Evolutionary conservation across 129 eudicot genomes (phyloP), one percentile per base, ranked within the genome.

Genomic region (Flaveria robusta): DNA sequence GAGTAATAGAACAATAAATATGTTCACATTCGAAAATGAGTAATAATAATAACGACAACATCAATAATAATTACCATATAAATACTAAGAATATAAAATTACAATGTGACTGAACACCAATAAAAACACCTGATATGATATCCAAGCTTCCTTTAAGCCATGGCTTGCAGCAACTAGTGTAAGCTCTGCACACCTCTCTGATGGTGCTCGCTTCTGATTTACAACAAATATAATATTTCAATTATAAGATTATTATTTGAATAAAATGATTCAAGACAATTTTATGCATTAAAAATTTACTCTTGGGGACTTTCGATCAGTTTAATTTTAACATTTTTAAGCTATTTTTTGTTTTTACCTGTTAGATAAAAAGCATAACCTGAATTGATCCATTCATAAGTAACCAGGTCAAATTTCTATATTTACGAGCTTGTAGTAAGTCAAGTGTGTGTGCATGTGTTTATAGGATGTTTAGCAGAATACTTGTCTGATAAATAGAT

Each of bases 61-160:
- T 11, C 2, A 41, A 41, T 41, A 67, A 5, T 41, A 10, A 4
- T 9, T 67, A 20, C 29, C 31, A 41, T 68, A 42, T 42, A 42
- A 41, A 19, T 68, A 68, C 16, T 12, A 68, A 43, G 34, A 8
- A 68, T 20, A 41, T 68, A 41, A 11, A 22, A 37, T 22, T 37
- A 26, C 27, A 43, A 69, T 58, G 59, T 55, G 42, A n/a, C 37
- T 27, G 19, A 43, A 14, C 39, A 69, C 15, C 5, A 31, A 67
- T 3, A 60, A 34, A 59, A 39, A 13, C 81, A 94, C 99, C 94
- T 95, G 99, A 83, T 87, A 86, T 29, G 99, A 91, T 86, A 95
- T 95, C 99, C 99, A 95, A 66, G 90, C 96, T 86, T 95, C 99
- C 83, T 95, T 95, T 56, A 95, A 81, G 78, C 89, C 89, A 83